Evolutionary conservation across 306 rosid species (phyloP), one percentile per base, ranked within the genome.

Genomic region (Casuarina cunninghamiana): DNA sequence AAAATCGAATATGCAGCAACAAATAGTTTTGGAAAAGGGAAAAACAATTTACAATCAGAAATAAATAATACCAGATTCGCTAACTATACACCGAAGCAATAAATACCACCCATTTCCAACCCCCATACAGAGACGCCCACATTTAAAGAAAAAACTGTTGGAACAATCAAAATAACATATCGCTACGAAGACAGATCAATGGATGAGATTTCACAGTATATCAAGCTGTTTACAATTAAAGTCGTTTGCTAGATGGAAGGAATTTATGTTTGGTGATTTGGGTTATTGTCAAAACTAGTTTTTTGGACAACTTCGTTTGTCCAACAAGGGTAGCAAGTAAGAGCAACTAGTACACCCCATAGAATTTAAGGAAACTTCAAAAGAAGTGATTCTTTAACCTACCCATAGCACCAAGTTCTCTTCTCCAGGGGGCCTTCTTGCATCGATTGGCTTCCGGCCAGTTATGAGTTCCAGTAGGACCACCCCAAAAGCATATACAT

Each of bases 351-450:
- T 73, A n/a, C 55, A 77, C 9, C 46, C 21, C 37, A 72, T 41
- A 3, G 53, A 60, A 78, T 46, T 66, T 10, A 82, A 38, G 69
- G 54, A 45, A 71, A 73, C 42, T 48, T 53, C 5, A 41, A 67
- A 77, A 53, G 74, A 81, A 68, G 69, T 37, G 54, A 54, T 26
- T 42, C 49, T 58, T 75, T 50, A 78, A 88, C 97, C 76, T 82
- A 95, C 98, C 98, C 98, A 95, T 53, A 92, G 81, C 77, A 92
- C 93, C 88, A 95, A 84, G 82, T 92, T 95, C 89, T 95, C 97
- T 77, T 92, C 97, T 76, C 98, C 98, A 0, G 81, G 87, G 10
- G 90, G 79, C 69, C 93, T 82, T 82, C 84, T 88, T 10, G 90
- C 81, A 83, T 95, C 98, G 37, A 95, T 92, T 57, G 98, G 97